These are phyloP conservation scores for Colletotrichum lini DNA, from an alignment of 2,329 filamentous ascomycete species.

Conservation along the genomic window DNA sequence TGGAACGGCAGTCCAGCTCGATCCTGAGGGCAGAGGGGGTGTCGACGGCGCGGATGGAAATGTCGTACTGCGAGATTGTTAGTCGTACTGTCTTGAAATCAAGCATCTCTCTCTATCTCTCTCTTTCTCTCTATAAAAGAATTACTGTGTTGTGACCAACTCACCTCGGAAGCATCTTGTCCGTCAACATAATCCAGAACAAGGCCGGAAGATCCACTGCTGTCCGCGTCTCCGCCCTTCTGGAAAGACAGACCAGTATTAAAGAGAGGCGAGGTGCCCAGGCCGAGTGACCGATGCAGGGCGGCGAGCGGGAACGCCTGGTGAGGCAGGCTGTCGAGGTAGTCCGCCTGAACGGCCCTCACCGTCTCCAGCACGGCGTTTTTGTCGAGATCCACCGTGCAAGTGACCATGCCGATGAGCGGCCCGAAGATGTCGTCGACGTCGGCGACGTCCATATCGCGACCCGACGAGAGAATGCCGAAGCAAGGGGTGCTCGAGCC, in stretches of 20 bases:
- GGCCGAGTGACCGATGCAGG: neutral
- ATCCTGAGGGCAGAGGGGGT: neutral
- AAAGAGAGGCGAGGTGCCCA: conserved; percentile 16
- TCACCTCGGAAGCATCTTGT: neutral
- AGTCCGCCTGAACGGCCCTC: conserved; percentile 11
- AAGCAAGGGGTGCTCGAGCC: neutral
- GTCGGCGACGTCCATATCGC: neutral
- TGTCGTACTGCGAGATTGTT: neutral
- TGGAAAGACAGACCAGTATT: conserved; percentile 29
- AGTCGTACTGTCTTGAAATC: neutral
- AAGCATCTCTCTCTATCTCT: neutral
- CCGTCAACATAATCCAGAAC: neutral
- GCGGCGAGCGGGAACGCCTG: conserved; percentile 10
- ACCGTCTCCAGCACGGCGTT: conserved; percentile 3
- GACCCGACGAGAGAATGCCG: conserved; percentile 9
- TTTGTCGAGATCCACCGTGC: neutral
- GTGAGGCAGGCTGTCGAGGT: conserved; percentile 5
- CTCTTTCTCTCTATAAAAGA: no score
- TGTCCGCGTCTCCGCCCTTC: neutral
- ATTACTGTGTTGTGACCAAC: accelerated
- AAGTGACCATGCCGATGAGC: conserved; percentile 4
- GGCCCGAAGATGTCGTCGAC: conserved; percentile 4
- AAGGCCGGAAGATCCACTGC: neutral
- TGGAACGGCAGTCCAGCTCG: conserved; percentile 5
- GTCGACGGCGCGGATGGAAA: neutral